Conservation (phyloP, 1,139 yeast species). For the Debaryomyces psychrophilus region DNA sequence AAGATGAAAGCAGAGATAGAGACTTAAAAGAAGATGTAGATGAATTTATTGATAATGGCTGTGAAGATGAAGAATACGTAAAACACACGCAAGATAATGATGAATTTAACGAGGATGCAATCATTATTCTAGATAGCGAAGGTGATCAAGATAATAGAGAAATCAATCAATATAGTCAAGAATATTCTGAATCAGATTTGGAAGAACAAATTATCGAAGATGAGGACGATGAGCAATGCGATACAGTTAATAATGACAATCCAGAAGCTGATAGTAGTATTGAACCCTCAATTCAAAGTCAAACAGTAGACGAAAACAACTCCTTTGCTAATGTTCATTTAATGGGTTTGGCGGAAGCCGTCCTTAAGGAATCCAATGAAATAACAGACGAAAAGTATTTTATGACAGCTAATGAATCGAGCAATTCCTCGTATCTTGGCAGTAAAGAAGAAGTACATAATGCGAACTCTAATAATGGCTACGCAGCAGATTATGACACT, state of each 20-base stretch:
- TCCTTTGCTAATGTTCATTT: slow-evolving; percentile 12
- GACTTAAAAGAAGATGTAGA: slow-evolving; percentile 19
- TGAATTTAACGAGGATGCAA: not conserved
- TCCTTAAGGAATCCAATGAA: slow-evolving; percentile 10
- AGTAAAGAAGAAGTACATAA: not conserved
- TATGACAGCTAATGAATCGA: not conserved
- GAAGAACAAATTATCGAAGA: not conserved
- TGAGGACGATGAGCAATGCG: slow-evolving; percentile 6
- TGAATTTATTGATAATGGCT: slow-evolving; percentile 18
- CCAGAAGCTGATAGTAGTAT: too few relatives aligned
- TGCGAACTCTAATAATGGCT: slow-evolving; percentile 4
- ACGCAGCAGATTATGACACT: slow-evolving; percentile 10
- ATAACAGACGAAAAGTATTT: not conserved
- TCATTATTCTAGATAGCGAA: not conserved
- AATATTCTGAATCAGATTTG: not conserved
- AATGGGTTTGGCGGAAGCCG: slow-evolving; percentile 18
- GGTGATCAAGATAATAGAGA: not conserved
- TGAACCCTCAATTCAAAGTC: not conserved
- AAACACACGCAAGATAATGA: slow-evolving; percentile 12
- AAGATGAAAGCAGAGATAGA: slow-evolving; percentile 13
- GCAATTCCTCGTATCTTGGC: not conserved
- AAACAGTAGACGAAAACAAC: slow-evolving; percentile 1
- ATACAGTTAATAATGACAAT: not conserved
- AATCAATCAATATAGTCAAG: not conserved
- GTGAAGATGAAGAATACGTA: slow-evolving; percentile 14